phyloP scores from a whole-genome alignment of 345 rosid species.

The Arabis hirsuta region DNA sequence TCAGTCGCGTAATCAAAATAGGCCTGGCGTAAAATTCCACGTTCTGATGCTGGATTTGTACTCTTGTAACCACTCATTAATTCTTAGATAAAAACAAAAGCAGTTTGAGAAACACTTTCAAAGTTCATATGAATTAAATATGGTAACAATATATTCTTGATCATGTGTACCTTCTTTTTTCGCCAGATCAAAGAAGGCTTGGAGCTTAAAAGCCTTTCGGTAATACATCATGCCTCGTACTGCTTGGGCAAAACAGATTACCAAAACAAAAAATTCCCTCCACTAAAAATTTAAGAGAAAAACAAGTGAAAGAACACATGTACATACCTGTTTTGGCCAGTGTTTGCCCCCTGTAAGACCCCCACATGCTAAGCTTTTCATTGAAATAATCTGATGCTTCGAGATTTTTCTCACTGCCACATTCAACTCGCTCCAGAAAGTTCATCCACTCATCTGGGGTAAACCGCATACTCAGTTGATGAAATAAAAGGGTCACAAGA shows the following conservation, averaged over 20 bases:
- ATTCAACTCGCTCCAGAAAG: constrained; percentile 60
- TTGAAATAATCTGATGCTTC: constrained; percentile 49
- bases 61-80: constrained; percentile 41
- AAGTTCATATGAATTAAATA: constrained; percentile 7
- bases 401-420: constrained; percentile 57
- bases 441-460: constrained; percentile 74
- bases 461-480: constrained; percentile 25
- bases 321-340: constrained; percentile 72
- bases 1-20: no score
- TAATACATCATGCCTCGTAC: constrained; percentile 92
- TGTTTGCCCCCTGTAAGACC: constrained; percentile 83
- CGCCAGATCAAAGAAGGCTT: constrained; percentile 80
- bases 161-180: constrained; percentile 57
- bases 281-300: constrained; percentile 44
- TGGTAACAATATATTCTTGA: background rate
- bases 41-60: no score
- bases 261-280: constrained; percentile 3
- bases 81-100: constrained; percentile 39
- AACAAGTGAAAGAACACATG: background rate
- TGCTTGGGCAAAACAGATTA: constrained; percentile 26
- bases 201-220: constrained; percentile 79
- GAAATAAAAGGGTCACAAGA: background rate
- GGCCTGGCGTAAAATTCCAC: no score
- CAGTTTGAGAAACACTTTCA: constrained; percentile 28
- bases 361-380: constrained; percentile 78